Conservation (phyloP, 1,284 basidiomycete genomes). For the Microbotryum silenes-acaulis region DNA sequence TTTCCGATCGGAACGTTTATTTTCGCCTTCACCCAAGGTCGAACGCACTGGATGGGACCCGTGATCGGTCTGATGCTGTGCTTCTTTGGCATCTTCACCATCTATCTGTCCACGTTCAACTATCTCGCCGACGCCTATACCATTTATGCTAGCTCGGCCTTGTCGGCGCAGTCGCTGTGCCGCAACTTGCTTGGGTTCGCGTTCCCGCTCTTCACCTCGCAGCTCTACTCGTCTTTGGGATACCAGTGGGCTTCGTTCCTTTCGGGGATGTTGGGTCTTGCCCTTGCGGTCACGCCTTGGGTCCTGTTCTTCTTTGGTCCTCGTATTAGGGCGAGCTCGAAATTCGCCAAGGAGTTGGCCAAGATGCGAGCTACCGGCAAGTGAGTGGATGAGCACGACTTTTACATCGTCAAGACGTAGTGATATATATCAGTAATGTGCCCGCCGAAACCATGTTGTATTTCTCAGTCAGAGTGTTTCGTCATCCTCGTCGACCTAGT, state of each 20-base stretch:
- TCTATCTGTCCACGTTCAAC: conserved; percentile 37
- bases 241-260: conserved; percentile 21
- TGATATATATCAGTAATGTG: too few relatives aligned
- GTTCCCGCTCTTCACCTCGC: conserved; percentile 26
- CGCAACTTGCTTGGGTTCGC: conserved; percentile 22
- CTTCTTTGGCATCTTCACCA: conserved; percentile 31
- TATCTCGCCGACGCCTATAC: conserved; percentile 35
- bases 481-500: too few relatives aligned
- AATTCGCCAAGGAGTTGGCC: conserved; percentile 25
- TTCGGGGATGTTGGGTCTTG: conserved; percentile 16
- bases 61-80: conserved; percentile 35
- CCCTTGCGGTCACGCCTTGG: conserved; percentile 14
- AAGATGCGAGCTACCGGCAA: neutral
- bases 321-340: conserved; percentile 16
- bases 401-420: too few relatives aligned
- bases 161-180: conserved; percentile 25
- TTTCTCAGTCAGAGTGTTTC: too few relatives aligned
- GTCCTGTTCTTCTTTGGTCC: conserved; percentile 17
- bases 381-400: too few relatives aligned
- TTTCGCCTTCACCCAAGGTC: conserved; percentile 24
- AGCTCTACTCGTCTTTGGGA: conserved; percentile 2
- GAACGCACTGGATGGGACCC: conserved; percentile 20
- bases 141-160: conserved; percentile 38
- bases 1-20: conserved; percentile 31
- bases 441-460: too few relatives aligned